Evolutionary conservation across 2,329 filamentous ascomycete species (phyloP).

Genomic region (Paradendryphiella salina): DNA sequence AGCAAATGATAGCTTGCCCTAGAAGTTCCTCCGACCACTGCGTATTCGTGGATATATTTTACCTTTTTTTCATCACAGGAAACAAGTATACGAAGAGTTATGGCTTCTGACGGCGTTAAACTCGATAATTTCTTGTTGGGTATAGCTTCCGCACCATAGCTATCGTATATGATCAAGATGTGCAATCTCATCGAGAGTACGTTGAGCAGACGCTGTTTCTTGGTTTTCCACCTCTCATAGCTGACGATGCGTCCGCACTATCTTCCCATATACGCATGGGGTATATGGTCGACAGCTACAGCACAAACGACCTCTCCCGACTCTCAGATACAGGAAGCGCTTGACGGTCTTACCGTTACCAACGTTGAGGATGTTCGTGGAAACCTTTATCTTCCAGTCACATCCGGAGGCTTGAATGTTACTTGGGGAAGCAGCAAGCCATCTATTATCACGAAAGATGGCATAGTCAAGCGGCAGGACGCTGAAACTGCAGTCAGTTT

Average conservation of each 20-base stretch:
- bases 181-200: neutral
- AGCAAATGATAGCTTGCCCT: neutral
- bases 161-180: constrained; percentile 3
- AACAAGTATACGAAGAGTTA: neutral
- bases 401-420: constrained; percentile 37
- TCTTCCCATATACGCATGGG: constrained; percentile 8
- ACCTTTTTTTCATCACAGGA: neutral
- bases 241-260: constrained; percentile 12
- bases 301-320: constrained; percentile 1
- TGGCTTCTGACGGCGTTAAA: neutral
- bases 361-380: constrained; percentile 49
- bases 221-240: neutral
- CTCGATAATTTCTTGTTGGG: neutral
- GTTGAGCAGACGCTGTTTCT: neutral
- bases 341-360: constrained; percentile 20
- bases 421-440: constrained; percentile 46
- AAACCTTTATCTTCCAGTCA: constrained; percentile 45
- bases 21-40: neutral
- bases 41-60: constrained; percentile 15
- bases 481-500: constrained; percentile 38
- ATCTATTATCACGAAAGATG: constrained; percentile 42
- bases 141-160: neutral
- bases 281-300: constrained; percentile 8
- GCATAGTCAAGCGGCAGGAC: constrained; percentile 45
- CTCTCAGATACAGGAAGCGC: constrained; percentile 12